Percentiles rank a stretch among this genome's conserved stretches.
These are phyloP conservation scores for Peronospora tabacina DNA, from an alignment of 352 stramenopile genomes.

Conservation along the genomic window DNA sequence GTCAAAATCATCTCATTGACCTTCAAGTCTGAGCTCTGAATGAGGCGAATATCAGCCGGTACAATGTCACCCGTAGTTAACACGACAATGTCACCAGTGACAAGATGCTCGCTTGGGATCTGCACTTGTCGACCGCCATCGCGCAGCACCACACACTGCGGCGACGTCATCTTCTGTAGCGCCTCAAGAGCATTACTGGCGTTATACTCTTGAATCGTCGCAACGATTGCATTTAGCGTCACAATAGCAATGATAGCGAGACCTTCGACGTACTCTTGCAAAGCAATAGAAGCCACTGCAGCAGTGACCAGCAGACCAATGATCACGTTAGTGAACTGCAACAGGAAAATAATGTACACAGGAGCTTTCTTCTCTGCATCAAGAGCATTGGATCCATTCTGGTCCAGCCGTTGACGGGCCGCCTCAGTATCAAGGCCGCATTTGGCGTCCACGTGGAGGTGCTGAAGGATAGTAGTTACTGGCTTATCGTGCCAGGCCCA, in stretches of 20 bases:
- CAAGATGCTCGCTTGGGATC: slow-evolving; percentile 54
- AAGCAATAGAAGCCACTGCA: slow-evolving; percentile 48
- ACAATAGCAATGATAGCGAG: slow-evolving; percentile 67
- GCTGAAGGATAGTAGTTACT: slow-evolving; percentile 31
- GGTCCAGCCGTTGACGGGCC: slow-evolving; percentile 30
- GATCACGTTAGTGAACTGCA: slow-evolving; percentile 77
- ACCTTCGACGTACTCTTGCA: slow-evolving; percentile 65
- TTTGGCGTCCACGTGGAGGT: slow-evolving; percentile 36
- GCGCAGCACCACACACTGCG: slow-evolving; percentile 50
- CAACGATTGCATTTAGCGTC: slow-evolving; percentile 62
- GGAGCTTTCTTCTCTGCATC: slow-evolving; percentile 50
- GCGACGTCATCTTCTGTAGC: slow-evolving; percentile 64
- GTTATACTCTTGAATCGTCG: slow-evolving; percentile 58
- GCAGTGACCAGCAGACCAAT: slow-evolving; percentile 58
- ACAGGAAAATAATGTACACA: slow-evolving; percentile 52
- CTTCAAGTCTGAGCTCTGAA: slow-evolving; percentile 74
- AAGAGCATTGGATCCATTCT: slow-evolving; percentile 43
- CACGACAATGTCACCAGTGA: slow-evolving; percentile 72
- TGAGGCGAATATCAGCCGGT: slow-evolving; percentile 85
- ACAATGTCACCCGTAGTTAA: slow-evolving; percentile 91
- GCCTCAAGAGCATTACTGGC: slow-evolving; percentile 64
- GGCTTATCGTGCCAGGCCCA: slow-evolving; percentile 52
- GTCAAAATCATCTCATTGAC: slow-evolving; percentile 93
- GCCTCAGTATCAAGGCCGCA: slow-evolving; percentile 30
- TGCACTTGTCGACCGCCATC: slow-evolving; percentile 43